A percentile compares a stretch with the other conserved stretches of the same genome.
Evolutionary conservation across 768 basidiomycete species (phyloP).

Genomic region (Tylopilus rubrobrunneus): DNA sequence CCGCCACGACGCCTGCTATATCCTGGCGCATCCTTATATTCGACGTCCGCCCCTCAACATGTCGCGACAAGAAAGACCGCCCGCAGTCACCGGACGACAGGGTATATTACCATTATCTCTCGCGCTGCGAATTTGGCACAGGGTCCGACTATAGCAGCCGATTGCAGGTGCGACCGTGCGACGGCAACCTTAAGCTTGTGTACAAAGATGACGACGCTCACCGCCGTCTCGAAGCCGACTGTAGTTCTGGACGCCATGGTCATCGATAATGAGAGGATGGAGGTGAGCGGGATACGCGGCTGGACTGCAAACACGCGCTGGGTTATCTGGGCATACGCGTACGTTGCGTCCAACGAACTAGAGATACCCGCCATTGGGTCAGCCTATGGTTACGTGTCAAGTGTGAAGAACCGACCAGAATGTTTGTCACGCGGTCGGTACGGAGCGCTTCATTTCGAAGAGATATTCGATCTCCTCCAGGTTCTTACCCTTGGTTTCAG

Average conservation of each 20-base stretch:
- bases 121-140: constrained; percentile 8
- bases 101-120: background rate
- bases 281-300: background rate
- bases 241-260: background rate
- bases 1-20: background rate
- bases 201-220: constrained; percentile 20
- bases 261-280: background rate
- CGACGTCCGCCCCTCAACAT: background rate
- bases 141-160: background rate
- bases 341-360: background rate
- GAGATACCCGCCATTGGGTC: constrained; percentile 2
- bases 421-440: background rate
- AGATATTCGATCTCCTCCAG: constrained; percentile 40
- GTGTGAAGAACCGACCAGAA: background rate
- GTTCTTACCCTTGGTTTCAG: constrained; percentile 43
- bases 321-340: too few relatives aligned
- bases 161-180: constrained; percentile 5
- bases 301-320: background rate
- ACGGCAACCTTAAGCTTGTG: constrained; percentile 20
- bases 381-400: background rate
- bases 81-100: background rate
- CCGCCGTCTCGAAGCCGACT: constrained; percentile 13
- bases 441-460: constrained; percentile 27
- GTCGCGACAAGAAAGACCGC: background rate
- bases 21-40: background rate